Evolutionary conservation across 2,329 filamentous ascomycete species (phyloP), one percentile per base, ranked within the genome.

Genomic region (Harringtonia aguacate): DNA sequence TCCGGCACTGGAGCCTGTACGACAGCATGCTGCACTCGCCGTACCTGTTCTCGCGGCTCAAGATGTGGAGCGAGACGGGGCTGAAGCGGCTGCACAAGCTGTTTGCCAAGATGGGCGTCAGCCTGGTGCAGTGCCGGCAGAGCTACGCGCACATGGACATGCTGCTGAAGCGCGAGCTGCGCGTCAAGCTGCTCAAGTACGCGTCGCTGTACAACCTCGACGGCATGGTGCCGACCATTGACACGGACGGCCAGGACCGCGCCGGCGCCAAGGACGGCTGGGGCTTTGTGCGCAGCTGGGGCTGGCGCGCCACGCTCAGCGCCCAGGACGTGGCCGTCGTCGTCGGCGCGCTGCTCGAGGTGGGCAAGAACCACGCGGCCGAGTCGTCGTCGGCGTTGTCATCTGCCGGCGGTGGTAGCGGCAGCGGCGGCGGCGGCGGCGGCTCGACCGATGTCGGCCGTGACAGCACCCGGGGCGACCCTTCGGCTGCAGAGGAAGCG

Each of bases 111-210:
- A 98, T 98, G 90, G 92, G 92, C 28, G 86, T 98, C 44, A 94
- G 86, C 56, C 69, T 97, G 31, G 84, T 83, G 6, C 90, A 98
- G 64, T 95, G 89, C 65, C 89, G 87, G 55, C 92, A 97, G 62
- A 90, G 81, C 58, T 98, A 97, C 59, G 87, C 88, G 0, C 92
- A 98, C 61, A 97, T 98, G 89, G 90, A 97, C 63, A 94, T 95
- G 80, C 82, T 94, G 62, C 69, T 98, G 29, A 98, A 97, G 64
- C 81, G 86, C 6, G 86, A 86, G 27, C 66, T 55, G 27, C 80
- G 90, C 35, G 78, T 86, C 39, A 86, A 94, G 47, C 72, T 98
- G 2, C 72, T 95, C 18, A 90, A 90, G 55, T 97, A 95, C 58
- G 89, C 89, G 0, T 87, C 87, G 1, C 73, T 94, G 48, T 98